Percentiles rank a stretch among this genome's conserved stretches.
These are phyloP conservation scores for Metarhizium album DNA, from an alignment of 2,329 filamentous ascomycete genomes.

Conservation along the genomic window DNA sequence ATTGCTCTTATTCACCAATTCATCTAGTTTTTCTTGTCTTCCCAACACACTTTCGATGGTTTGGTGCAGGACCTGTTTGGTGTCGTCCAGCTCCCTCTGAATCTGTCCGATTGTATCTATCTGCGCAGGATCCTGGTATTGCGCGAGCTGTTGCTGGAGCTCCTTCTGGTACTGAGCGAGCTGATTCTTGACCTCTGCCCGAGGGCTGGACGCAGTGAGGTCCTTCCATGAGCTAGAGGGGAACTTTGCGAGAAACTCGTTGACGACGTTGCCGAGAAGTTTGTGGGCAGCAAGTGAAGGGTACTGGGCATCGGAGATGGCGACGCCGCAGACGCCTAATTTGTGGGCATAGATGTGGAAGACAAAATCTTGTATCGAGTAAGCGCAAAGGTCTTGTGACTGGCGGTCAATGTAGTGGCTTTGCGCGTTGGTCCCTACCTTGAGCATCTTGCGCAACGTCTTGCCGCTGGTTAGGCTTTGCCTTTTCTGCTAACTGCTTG, in stretches of 20 bases:
- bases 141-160: conserved; percentile 36
- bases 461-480: conserved; percentile 68
- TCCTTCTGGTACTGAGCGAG: conserved; percentile 22
- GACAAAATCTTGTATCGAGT: conserved; percentile 42
- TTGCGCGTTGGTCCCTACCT: conserved; percentile 33
- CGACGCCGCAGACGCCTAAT: conserved; percentile 64
- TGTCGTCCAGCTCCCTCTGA: conserved; percentile 93
- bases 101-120: conserved; percentile 93
- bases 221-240: conserved; percentile 58
- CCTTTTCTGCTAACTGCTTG: conserved; percentile 80
- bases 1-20: conserved; percentile 86
- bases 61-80: conserved; percentile 94
- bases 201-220: conserved; percentile 37
- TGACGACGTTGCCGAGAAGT: conserved; percentile 73
- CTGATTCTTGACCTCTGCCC: conserved; percentile 55
- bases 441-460: conserved; percentile 63
- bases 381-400: background rate
- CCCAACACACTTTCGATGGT: conserved; percentile 82
- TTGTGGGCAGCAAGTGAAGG: conserved; percentile 73
- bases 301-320: conserved; percentile 68
- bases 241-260: conserved; percentile 74
- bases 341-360: conserved; percentile 71
- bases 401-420: background rate
- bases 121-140: conserved; percentile 78
- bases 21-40: conserved; percentile 93